Conservation (phyloP, 257 asterid species). For the Lycium barbarum region DNA sequence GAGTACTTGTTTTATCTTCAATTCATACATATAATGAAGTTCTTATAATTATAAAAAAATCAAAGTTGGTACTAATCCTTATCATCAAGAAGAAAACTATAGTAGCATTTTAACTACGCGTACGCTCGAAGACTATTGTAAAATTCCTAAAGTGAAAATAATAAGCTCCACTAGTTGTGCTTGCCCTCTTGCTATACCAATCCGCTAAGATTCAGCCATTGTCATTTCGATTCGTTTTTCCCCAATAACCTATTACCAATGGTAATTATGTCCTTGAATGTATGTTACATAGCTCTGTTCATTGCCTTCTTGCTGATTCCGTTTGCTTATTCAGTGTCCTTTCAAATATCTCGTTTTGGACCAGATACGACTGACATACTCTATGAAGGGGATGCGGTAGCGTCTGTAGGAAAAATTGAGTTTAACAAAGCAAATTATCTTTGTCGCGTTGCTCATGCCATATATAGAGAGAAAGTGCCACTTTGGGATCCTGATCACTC, state of each 20-base stretch:
- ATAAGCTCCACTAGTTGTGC: neutral
- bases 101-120: neutral
- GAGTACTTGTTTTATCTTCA: neutral
- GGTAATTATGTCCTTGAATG: neutral
- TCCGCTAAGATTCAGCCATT: neutral
- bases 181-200: neutral
- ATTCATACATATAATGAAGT: neutral
- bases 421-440: slow-evolving; percentile 25
- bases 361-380: slow-evolving; percentile 33
- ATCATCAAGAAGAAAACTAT: neutral
- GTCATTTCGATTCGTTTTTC: neutral
- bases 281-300: neutral
- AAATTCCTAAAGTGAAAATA: neutral
- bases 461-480: slow-evolving; percentile 36
- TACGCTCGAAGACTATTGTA: neutral
- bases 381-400: slow-evolving; percentile 44
- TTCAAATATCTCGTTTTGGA: slow-evolving; percentile 34
- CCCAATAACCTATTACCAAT: too few relatives aligned
- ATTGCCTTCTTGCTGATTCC: slow-evolving; percentile 21
- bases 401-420: slow-evolving; percentile 36
- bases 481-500: slow-evolving; percentile 44
- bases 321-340: slow-evolving; percentile 29
- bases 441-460: slow-evolving; percentile 44
- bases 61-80: neutral
- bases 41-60: neutral